Conservation (phyloP, 345 rosid species). For the Syzygium grande region DNA sequence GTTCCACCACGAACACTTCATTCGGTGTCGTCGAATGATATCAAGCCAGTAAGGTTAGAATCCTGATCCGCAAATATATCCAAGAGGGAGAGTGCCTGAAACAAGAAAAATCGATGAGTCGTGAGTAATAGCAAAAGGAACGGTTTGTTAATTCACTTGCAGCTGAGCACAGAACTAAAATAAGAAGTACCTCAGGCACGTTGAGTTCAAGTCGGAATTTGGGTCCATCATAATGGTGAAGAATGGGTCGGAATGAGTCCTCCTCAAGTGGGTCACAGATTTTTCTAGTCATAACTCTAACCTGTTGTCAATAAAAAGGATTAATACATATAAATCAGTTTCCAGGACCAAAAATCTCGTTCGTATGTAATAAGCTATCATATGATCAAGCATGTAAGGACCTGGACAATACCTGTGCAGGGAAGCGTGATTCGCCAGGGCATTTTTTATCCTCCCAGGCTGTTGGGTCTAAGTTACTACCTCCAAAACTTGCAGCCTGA, state of each 20-base stretch:
- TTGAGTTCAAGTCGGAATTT: constrained; percentile 93
- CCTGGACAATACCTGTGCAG: constrained; percentile 45
- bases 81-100: constrained; percentile 80
- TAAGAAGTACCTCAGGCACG: constrained; percentile 69
- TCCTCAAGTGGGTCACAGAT: constrained; percentile 86
- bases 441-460: constrained; percentile 98
- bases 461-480: constrained; percentile 82
- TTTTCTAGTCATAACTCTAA: constrained; percentile 72
- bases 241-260: constrained; percentile 96
- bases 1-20: background rate
- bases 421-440: constrained; percentile 88
- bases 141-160: background rate
- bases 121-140: background rate
- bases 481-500: constrained; percentile 96
- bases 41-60: background rate
- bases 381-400: background rate
- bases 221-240: constrained; percentile 98
- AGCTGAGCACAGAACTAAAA: background rate
- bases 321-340: background rate
- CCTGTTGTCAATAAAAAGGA: constrained; percentile 12
- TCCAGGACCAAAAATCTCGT: background rate
- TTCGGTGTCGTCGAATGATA: background rate
- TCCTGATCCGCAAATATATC: constrained; percentile 69
- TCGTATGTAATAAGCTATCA: background rate
- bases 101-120: background rate